A percentile compares a stretch with the other conserved stretches of the same genome.
Conservation (phyloP, 2,329 filamentous ascomycete species). For the Diaporthe longicolla region DNA sequence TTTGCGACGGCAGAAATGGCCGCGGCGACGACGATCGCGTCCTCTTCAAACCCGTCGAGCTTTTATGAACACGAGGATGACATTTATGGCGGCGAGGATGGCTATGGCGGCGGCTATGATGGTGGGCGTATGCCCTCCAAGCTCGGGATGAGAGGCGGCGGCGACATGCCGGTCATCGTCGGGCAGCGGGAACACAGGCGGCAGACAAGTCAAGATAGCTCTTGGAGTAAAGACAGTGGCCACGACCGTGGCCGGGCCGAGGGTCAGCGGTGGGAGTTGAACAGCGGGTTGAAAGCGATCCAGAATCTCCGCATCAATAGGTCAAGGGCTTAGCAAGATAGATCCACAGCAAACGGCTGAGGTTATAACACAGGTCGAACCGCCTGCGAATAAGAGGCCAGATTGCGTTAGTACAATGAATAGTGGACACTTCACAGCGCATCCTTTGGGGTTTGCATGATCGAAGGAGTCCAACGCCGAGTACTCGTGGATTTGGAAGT, state of each 20-base stretch:
- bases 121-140: not conserved
- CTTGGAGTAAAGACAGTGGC: conserved; percentile 9
- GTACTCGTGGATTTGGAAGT: not conserved
- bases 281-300: conserved; percentile 24
- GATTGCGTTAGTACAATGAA: not conserved
- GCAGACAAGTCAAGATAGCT: conserved; percentile 22
- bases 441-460: not conserved
- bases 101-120: not conserved
- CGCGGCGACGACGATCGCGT: conserved; percentile 9
- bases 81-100: not conserved
- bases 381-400: not conserved
- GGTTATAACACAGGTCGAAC: not conserved
- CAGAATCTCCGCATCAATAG: conserved; percentile 32
- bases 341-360: not conserved
- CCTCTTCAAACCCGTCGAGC: not conserved
- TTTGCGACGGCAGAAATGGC: not conserved
- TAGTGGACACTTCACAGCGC: not conserved
- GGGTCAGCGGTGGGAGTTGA: conserved; percentile 28
- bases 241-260: not conserved
- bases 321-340: conserved; percentile 12
- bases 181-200: conserved; percentile 27
- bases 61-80: conserved; percentile 22
- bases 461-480: not conserved
- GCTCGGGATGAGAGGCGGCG: not conserved
- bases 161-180: conserved; percentile 14